These are phyloP conservation scores for Apophysomyces elegans DNA, from an alignment of 371 early-diverging fungal genomes.

Conservation along the genomic window DNA sequence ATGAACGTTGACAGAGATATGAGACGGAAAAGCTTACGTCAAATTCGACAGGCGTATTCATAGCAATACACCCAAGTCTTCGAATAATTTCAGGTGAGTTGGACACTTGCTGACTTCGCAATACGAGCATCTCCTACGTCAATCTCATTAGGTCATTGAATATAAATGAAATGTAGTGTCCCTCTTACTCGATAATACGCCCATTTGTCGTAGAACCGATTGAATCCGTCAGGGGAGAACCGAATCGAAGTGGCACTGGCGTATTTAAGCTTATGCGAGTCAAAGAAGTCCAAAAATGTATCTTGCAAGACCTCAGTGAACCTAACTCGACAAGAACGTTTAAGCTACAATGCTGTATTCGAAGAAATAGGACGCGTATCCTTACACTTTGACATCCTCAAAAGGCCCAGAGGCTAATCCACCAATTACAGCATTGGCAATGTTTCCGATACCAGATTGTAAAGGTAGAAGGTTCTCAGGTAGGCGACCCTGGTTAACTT, in stretches of 20 bases:
- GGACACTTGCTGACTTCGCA: conserved; percentile 32
- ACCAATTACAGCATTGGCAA: conserved; percentile 38
- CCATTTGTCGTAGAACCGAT: conserved; percentile 34
- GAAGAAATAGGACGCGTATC: not conserved
- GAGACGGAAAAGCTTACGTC: conserved; percentile 12
- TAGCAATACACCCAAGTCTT: conserved; percentile 32
- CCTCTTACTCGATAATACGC: conserved; percentile 19
- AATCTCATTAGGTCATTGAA: not conserved
- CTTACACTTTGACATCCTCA: conserved; percentile 32
- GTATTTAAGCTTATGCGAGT: conserved; percentile 28
- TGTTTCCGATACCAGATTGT: conserved; percentile 36
- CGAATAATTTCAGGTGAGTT: conserved; percentile 35
- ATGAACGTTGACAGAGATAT: not conserved
- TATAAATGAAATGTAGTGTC: not conserved
- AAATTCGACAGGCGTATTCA: conserved; percentile 38
- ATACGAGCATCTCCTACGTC: conserved; percentile 23
- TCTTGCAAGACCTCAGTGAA: conserved; percentile 29
- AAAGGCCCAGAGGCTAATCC: conserved; percentile 33
- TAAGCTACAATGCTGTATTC: not conserved
- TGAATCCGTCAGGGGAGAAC: conserved; percentile 33
- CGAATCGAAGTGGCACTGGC: conserved; percentile 33
- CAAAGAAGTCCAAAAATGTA: conserved; percentile 37
- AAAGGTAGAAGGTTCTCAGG: conserved; percentile 28
- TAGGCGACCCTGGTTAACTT: conserved; percentile 28
- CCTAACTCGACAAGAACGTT: conserved; percentile 2